phyloP scores from a whole-genome alignment of 192 early-diverging fungal genomes.

The Coemansia sp. region DNA sequence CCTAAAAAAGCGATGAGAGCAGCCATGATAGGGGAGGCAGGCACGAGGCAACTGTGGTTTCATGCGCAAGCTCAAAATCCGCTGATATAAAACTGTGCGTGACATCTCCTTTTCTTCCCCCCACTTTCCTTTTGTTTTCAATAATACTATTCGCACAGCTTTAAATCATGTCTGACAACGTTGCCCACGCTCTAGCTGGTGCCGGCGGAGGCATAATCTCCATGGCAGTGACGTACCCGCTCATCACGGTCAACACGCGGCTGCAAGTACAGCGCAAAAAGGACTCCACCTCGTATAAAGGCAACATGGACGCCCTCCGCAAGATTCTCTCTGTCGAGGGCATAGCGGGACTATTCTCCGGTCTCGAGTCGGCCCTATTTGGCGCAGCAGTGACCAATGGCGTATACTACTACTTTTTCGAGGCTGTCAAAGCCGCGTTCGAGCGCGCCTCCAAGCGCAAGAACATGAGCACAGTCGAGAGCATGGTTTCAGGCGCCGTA shows the following conservation, averaged over 20 bases:
- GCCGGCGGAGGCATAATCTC: slow-evolving; percentile 86
- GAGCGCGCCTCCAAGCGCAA: slow-evolving; percentile 65
- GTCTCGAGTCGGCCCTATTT: slow-evolving; percentile 91
- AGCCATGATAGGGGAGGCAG: not conserved
- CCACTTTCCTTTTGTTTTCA: not conserved
- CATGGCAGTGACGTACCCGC: slow-evolving; percentile 93
- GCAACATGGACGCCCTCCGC: slow-evolving; percentile 69
- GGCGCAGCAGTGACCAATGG: slow-evolving; percentile 97
- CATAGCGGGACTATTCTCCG: slow-evolving; percentile 85
- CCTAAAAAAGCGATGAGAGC: not conserved
- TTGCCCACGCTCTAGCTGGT: slow-evolving; percentile 77
- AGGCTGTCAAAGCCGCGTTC: slow-evolving; percentile 81
- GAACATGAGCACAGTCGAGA: slow-evolving; percentile 78
- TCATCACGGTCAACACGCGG: slow-evolving; percentile 75
- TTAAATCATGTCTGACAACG: slow-evolving; percentile 70
- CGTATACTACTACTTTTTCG: slow-evolving; percentile 85
- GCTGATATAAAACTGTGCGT: not conserved
- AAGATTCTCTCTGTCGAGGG: slow-evolving; percentile 93
- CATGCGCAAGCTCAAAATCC: not conserved
- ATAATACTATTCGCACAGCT: not conserved
- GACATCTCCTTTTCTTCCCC: not conserved
- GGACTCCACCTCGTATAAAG: slow-evolving; percentile 59
- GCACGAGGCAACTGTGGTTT: not conserved
- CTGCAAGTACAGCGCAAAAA: slow-evolving; percentile 75
- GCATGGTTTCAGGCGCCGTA: slow-evolving; percentile 90